Evolutionary conservation across 352 stramenopile genomes (phyloP), one percentile per base, ranked within the genome.

Genomic region (Elongisporangium undulatum): DNA sequence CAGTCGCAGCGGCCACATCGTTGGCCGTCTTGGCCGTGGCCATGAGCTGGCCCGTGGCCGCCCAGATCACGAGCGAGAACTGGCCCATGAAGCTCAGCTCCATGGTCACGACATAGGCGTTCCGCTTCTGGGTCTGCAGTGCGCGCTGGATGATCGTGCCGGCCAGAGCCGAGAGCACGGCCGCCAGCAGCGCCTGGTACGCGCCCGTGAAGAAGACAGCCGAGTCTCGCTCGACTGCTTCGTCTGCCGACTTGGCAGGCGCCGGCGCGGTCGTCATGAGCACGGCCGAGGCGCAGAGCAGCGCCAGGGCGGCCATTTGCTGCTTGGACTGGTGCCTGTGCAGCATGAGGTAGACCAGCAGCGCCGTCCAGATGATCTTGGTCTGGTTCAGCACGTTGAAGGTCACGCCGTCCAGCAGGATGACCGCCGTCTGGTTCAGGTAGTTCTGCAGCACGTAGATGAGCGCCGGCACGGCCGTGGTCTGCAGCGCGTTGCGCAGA

Each of bases 311-410:
- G 38, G 86, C 51, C n/a, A 91, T 66, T 57, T 94, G 85, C 61
- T 85, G 68, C 9, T 63, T 68, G 7, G 81, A 91, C 61, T 93
- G 85, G 38, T 83, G 77, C n/a, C 65, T 73, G 12, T 82, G 77
- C 45, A 94, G 69, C 61, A 93, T 74, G 55, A 89, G 55, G 66
- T 94, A 94, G 50, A 93, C 85, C 49, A 93, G 68, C 63, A 90
- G 61, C 45, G 85, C 82, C 19, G 85, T 93, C 80, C 82, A 92
- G 61, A 94, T 92, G 72, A 94, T 93, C 72, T 94, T 94, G 66
- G 85, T 94, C 69, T 93, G 85, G 63, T 94, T 93, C 29, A 94
- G 68, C 29, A 94, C 79, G 66, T 93, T 94, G 68, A 92, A 93
- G 19, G 82, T 91, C 21, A 93, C 79, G 39, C 81, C 81, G 68